A percentile compares a stretch with the other conserved stretches of the same genome.
These are phyloP conservation scores for Ogataea angusta DNA, from an alignment of 805 yeast species.

Conservation along the genomic window DNA sequence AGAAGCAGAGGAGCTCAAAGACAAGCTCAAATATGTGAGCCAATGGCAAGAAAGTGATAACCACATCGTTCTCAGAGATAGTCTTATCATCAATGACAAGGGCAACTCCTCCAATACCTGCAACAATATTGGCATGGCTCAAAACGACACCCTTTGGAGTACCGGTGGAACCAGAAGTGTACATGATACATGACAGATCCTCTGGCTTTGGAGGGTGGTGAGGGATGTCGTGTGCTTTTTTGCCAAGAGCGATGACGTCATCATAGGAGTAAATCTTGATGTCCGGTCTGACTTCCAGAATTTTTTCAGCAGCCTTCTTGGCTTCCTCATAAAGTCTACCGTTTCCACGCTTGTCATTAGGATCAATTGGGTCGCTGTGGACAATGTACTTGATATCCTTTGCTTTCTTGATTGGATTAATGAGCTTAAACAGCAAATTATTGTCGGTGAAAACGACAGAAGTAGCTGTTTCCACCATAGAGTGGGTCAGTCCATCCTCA, in stretches of 20 bases:
- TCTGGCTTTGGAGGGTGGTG: conserved; percentile 49
- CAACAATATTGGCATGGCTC: conserved; percentile 63
- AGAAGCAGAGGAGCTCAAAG: conserved; percentile 73
- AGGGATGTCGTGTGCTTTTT: conserved; percentile 38
- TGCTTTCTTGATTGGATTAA: conserved; percentile 69
- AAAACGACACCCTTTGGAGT: conserved; percentile 81
- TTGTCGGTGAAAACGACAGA: conserved; percentile 83
- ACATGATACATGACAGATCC: conserved; percentile 74
- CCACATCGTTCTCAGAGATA: conserved; percentile 59
- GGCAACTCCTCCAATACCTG: conserved; percentile 84
- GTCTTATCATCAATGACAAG: conserved; percentile 51
- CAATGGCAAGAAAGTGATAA: conserved; percentile 87
- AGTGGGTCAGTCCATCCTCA: conserved; percentile 81
- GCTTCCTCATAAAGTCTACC: conserved; percentile 62
- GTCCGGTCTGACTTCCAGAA: conserved; percentile 72
- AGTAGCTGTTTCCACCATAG: conserved; percentile 78
- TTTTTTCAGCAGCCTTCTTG: conserved; percentile 52
- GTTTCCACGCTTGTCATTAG: conserved; percentile 57
- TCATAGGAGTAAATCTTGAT: conserved; percentile 60
- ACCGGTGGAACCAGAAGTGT: conserved; percentile 86
- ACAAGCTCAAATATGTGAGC: conserved; percentile 95
- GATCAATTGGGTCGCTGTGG: conserved; percentile 60
- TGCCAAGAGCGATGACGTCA: conserved; percentile 67
- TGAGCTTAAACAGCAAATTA: conserved; percentile 58
- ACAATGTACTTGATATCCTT: conserved; percentile 62